A percentile compares a stretch with the other conserved stretches of the same genome.
These are phyloP conservation scores for Yarrowia sp. DNA, from an alignment of 805 yeast genomes.

Conservation along the genomic window DNA sequence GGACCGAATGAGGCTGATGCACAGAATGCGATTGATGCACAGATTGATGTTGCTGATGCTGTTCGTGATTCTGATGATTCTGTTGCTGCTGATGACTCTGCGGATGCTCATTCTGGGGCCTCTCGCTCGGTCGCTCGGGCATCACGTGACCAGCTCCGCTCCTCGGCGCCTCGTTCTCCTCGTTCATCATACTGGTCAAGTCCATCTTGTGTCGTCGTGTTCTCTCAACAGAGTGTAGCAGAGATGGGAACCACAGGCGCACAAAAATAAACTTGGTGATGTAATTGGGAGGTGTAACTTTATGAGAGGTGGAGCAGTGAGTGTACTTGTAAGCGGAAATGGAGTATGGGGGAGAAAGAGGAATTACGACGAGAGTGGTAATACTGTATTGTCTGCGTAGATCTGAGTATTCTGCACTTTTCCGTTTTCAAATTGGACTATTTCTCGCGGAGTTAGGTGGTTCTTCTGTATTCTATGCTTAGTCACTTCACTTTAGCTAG, in stretches of 20 bases:
- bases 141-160: not conserved
- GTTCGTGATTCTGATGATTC: not conserved
- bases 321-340: not conserved
- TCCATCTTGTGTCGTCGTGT: constrained; percentile 13
- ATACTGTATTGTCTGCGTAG: too few relatives aligned
- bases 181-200: constrained; percentile 36
- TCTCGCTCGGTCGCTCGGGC: too few relatives aligned
- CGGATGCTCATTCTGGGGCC: too few relatives aligned
- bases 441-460: not conserved
- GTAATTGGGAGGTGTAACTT: constrained; percentile 29
- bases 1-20: not conserved
- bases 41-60: not conserved
- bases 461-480: too few relatives aligned
- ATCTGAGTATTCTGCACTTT: not conserved
- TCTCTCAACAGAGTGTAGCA: not conserved
- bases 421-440: not conserved
- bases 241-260: too few relatives aligned
- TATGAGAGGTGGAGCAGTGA: not conserved
- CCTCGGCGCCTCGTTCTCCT: constrained; percentile 27
- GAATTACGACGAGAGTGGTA: too few relatives aligned
- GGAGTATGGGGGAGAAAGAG: not conserved
- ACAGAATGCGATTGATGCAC: too few relatives aligned
- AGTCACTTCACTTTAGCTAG: too few relatives aligned
- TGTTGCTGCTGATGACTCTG: not conserved
- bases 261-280: constrained; percentile 19